Percentiles rank a stretch among this genome's conserved stretches.
Conservation (phyloP, 495 filamentous ascomycete species). For the Aspergillus asperescens region DNA sequence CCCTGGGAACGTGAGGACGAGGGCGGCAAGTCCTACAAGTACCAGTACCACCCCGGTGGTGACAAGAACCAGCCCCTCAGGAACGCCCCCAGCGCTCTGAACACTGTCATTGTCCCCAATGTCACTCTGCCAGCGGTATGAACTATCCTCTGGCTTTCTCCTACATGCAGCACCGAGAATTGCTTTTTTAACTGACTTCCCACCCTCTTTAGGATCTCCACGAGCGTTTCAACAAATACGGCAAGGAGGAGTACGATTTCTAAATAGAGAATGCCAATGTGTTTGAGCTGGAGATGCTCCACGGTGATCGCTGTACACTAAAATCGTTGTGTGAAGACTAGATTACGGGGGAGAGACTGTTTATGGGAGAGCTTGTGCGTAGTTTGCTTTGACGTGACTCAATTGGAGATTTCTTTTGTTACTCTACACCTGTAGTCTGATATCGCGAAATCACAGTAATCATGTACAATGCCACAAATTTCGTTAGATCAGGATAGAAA, state of each 20-base stretch:
- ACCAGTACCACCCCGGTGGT: conserved; percentile 89
- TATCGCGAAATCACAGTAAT: conserved; percentile 8
- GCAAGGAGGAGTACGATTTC: conserved; percentile 71
- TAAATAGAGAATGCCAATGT: conserved; percentile 22
- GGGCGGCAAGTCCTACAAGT: conserved; percentile 61
- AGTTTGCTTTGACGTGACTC: conserved; percentile 30
- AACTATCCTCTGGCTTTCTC: conserved; percentile 7
- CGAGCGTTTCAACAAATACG: conserved; percentile 97
- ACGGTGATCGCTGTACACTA: conserved; percentile 69
- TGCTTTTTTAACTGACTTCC: conserved; percentile 11
- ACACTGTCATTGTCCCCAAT: conserved; percentile 87
- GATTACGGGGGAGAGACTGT: conserved; percentile 21
- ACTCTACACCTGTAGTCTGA: conserved; percentile 11
- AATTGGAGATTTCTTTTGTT: conserved; percentile 35
- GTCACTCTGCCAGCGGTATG: conserved; percentile 87
- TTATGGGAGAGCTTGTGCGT: conserved; percentile 37
- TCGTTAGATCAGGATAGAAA: conserved; percentile 18
- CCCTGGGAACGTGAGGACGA: conserved; percentile 74
- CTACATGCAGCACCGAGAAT: background rate
- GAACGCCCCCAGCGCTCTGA: conserved; percentile 89
- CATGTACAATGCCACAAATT: conserved; percentile 21
- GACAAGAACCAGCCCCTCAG: conserved; percentile 68
- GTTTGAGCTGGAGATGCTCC: conserved; percentile 27
- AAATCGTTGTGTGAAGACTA: conserved; percentile 31
- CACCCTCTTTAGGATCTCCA: conserved; percentile 62